These are phyloP conservation scores for Clitopilus passeckerianus DNA, from an alignment of 768 basidiomycete species.

Conservation along the genomic window DNA sequence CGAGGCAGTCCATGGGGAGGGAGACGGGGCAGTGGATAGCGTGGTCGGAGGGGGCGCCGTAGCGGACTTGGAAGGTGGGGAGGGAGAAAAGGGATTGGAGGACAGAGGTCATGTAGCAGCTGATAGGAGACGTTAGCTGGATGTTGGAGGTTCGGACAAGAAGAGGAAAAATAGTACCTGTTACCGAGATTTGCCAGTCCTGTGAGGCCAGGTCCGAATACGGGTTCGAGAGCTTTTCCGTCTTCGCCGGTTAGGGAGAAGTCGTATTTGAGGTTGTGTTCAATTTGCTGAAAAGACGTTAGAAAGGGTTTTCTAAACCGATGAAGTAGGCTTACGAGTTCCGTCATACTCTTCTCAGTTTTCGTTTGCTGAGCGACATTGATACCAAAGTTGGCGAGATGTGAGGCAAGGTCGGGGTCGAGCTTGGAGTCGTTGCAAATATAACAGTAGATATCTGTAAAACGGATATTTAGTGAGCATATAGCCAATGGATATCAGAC, in stretches of 20 bases:
- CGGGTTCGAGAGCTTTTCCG: conserved; percentile 81
- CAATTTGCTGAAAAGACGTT: conserved; percentile 66
- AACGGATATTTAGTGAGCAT: neutral
- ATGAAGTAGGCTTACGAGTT: conserved; percentile 55
- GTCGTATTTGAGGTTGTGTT: conserved; percentile 93
- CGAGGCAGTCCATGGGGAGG: conserved; percentile 81
- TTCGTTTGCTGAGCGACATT: conserved; percentile 77
- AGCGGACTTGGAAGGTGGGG: conserved; percentile 69
- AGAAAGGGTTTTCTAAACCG: conserved; percentile 15
- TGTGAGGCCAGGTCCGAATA: conserved; percentile 86
- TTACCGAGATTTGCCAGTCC: conserved; percentile 93
- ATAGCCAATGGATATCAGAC: neutral
- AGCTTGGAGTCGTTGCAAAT: conserved; percentile 77
- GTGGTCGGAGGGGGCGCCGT: conserved; percentile 48
- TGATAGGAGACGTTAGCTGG: conserved; percentile 18
- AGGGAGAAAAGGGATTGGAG: conserved; percentile 85
- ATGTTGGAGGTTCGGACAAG: neutral
- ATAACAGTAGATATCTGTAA: conserved; percentile 89
- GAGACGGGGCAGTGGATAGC: conserved; percentile 55
- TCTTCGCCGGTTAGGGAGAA: conserved; percentile 87
- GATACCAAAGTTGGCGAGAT: conserved; percentile 84
- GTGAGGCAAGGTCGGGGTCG: conserved; percentile 69
- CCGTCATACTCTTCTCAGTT: conserved; percentile 96
- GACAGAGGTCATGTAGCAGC: conserved; percentile 97
- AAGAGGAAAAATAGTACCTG: conserved; percentile 31